Conservation (phyloP, 73 alveolate species). For the Uronychia setigera region DNA sequence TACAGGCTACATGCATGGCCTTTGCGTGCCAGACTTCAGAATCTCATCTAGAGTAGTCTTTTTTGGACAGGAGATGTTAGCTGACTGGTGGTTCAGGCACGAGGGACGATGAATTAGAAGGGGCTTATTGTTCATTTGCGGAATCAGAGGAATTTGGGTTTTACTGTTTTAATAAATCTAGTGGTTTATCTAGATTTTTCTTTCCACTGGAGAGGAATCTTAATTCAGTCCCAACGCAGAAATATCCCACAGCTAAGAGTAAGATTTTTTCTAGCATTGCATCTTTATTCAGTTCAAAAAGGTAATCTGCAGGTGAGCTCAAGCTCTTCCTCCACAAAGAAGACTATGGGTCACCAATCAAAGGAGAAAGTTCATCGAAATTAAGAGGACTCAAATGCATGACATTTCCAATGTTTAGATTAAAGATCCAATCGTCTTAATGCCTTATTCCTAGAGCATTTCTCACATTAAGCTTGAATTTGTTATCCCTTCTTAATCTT, state of each 20-base stretch:
- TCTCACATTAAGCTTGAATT: conserved; percentile 60
- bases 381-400: conserved; percentile 63
- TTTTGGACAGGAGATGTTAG: too few relatives aligned
- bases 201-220: conserved; percentile 21
- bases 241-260: conserved; percentile 53
- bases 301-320: conserved; percentile 7
- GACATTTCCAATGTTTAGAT: conserved; percentile 61
- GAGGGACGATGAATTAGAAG: background rate
- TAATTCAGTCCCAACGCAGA: conserved; percentile 72
- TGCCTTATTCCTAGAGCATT: conserved; percentile 55
- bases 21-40: conserved; percentile 75
- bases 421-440: conserved; percentile 68
- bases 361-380: conserved; percentile 50
- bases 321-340: background rate
- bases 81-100: too few relatives aligned
- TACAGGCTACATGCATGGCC: conserved; percentile 49
- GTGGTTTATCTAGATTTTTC: background rate
- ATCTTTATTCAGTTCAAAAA: conserved; percentile 74
- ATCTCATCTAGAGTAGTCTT: conserved; percentile 19
- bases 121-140: background rate
- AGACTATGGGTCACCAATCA: background rate
- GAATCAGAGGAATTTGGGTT: background rate
- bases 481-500: conserved; percentile 27
- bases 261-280: conserved; percentile 65
- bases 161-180: background rate